These are phyloP conservation scores for Leccinum subtestaceum DNA, from an alignment of 768 basidiomycete species.

Conservation along the genomic window DNA sequence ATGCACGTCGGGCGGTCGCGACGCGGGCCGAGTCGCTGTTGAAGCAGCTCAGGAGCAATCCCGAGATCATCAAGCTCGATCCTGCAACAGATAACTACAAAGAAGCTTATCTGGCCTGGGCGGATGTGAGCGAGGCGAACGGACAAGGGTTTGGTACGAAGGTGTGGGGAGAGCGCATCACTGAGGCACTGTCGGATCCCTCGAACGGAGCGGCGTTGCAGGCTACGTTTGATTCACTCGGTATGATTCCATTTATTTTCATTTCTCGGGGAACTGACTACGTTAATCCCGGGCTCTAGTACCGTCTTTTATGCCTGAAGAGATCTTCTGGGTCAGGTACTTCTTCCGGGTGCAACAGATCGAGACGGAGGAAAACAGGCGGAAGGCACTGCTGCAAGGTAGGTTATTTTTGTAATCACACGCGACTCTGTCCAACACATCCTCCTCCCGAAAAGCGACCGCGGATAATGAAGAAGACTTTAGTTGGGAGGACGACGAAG, in stretches of 20 bases:
- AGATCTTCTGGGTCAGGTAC: slow-evolving; percentile 58
- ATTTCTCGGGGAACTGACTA: neutral
- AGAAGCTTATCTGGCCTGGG: slow-evolving; percentile 59
- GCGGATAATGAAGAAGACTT: slow-evolving; percentile 32
- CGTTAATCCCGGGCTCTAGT: slow-evolving; percentile 43
- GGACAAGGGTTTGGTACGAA: slow-evolving; percentile 45
- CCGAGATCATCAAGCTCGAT: slow-evolving; percentile 71
- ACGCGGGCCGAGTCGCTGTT: slow-evolving; percentile 78
- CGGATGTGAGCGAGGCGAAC: slow-evolving; percentile 54
- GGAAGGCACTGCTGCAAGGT: slow-evolving; percentile 78
- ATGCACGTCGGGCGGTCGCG: slow-evolving; percentile 53
- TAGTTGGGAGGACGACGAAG: no score
- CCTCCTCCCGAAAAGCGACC: slow-evolving; percentile 39
- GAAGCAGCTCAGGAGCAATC: slow-evolving; percentile 68
- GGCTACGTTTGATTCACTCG: slow-evolving; percentile 53
- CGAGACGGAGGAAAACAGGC: slow-evolving; percentile 14
- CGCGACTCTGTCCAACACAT: neutral
- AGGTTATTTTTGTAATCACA: slow-evolving; percentile 12
- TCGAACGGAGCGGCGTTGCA: slow-evolving; percentile 53
- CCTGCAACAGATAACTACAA: slow-evolving; percentile 63
- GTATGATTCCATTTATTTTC: slow-evolving; percentile 38
- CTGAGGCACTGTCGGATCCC: slow-evolving; percentile 47
- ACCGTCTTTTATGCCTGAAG: slow-evolving; percentile 58
- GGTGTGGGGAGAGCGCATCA: slow-evolving; percentile 53
- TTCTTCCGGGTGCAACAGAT: no score